These are phyloP conservation scores for Hyaloscypha finlandica DNA, from an alignment of 495 filamentous ascomycete species.

Conservation along the genomic window DNA sequence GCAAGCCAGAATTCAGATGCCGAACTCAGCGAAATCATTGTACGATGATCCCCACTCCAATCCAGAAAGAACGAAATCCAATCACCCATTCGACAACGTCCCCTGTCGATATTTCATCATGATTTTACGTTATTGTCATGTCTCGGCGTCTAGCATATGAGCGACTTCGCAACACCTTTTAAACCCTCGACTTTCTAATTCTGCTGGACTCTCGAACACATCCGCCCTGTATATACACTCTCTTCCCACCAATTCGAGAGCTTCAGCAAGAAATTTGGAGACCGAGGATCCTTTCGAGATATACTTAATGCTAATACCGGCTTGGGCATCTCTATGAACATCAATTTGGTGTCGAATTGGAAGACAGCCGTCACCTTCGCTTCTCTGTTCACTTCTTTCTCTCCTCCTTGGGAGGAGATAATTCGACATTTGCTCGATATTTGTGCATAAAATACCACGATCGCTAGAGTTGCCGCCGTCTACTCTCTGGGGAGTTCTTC, in stretches of 20 bases:
- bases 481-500: conserved; percentile 18
- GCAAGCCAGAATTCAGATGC: conserved; percentile 31
- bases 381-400: conserved; percentile 11
- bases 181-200: conserved; percentile 10
- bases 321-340: not conserved
- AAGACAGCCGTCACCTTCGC: conserved; percentile 1
- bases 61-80: conserved; percentile 14
- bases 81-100: conserved; percentile 12
- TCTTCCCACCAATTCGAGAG: conserved; percentile 16
- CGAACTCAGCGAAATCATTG: conserved; percentile 30
- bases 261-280: conserved; percentile 1
- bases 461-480: conserved; percentile 34
- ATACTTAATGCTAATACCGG: conserved; percentile 22
- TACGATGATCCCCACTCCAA: conserved; percentile 19
- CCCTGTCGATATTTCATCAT: conserved; percentile 19
- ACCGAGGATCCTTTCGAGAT: conserved; percentile 9
- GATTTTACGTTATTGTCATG: conserved; percentile 33
- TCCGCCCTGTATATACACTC: conserved; percentile 28
- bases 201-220: conserved; percentile 16
- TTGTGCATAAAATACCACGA: conserved; percentile 23
- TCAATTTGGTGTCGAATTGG: not conserved
- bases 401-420: not conserved
- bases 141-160: conserved; percentile 35
- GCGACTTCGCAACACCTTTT: conserved; percentile 21
- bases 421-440: conserved; percentile 1